Percentiles rank a stretch among this genome's conserved stretches.
These are phyloP conservation scores for Amorphotheca resinae DNA, from an alignment of 495 filamentous ascomycete species.

Conservation along the genomic window DNA sequence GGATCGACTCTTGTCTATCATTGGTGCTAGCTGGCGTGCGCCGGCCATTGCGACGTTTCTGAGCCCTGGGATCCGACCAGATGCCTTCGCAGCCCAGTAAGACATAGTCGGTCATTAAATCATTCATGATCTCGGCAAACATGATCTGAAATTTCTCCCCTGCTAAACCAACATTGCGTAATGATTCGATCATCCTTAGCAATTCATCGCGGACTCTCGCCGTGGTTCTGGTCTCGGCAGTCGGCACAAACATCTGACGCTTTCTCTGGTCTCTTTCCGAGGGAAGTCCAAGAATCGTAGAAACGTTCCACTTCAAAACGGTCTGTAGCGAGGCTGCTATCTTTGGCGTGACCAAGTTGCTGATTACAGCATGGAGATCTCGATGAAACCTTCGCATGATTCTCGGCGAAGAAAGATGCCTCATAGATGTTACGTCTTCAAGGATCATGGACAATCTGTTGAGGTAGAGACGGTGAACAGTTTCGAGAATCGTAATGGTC, in stretches of 20 bases:
- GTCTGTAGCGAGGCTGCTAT: constrained; percentile 38
- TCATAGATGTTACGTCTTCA: constrained; percentile 23
- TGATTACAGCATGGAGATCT: constrained; percentile 53
- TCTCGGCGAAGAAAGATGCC: constrained; percentile 8
- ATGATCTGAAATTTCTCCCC: constrained; percentile 62
- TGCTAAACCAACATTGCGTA: constrained; percentile 61
- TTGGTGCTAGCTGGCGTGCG: not conserved
- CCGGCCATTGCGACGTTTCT: not conserved
- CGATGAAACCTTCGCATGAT: constrained; percentile 39
- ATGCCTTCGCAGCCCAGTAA: constrained; percentile 26
- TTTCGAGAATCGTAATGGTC: constrained; percentile 36
- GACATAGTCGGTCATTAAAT: constrained; percentile 55
- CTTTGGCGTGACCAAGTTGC: constrained; percentile 46
- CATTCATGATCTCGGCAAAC: constrained; percentile 64
- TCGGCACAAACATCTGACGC: not conserved
- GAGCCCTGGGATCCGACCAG: constrained; percentile 29
- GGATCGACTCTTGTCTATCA: too few species aligned
- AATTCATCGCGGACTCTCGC: constrained; percentile 39
- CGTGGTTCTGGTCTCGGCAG: constrained; percentile 8
- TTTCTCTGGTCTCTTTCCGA: not conserved
- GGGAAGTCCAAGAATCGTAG: constrained; percentile 41
- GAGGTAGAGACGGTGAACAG: constrained; percentile 35
- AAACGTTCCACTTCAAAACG: constrained; percentile 40
- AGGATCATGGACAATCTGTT: constrained; percentile 34
- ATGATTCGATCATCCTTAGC: constrained; percentile 42